Evolutionary conservation across 441 rosid genomes (phyloP).

Genomic region (Syzygium malaccense): DNA sequence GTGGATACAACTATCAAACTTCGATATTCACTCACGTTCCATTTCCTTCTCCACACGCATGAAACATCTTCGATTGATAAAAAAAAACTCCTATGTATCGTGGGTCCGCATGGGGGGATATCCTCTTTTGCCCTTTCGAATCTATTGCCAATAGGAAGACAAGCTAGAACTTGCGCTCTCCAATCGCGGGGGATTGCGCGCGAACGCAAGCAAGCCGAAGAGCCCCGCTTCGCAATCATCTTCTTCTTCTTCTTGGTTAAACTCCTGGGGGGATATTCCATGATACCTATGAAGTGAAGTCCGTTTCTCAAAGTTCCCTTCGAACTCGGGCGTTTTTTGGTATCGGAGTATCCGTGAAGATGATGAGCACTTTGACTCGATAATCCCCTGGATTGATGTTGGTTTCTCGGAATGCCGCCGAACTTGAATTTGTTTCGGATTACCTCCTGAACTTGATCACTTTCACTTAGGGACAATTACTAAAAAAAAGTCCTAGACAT

Average conservation of each 20-base stretch:
- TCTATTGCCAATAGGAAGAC: background rate
- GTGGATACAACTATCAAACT: background rate
- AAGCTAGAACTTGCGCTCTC: background rate
- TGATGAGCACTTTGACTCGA: background rate
- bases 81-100: background rate
- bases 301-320: background rate
- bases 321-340: no score
- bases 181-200: background rate
- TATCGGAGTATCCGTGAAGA: background rate
- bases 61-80: background rate
- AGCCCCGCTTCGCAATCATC: background rate
- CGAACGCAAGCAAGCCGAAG: background rate
- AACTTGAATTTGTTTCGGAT: background rate
- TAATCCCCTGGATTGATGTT: background rate
- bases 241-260: background rate
- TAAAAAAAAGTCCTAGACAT: background rate
- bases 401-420: background rate
- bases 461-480: fast-evolving
- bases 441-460: background rate
- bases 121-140: background rate
- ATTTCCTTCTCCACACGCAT: background rate
- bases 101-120: background rate
- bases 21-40: background rate
- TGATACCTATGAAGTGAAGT: background rate
- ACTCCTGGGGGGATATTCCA: background rate